Conservation (phyloP, 208 protist species). For the Leishmania arabica region DNA sequence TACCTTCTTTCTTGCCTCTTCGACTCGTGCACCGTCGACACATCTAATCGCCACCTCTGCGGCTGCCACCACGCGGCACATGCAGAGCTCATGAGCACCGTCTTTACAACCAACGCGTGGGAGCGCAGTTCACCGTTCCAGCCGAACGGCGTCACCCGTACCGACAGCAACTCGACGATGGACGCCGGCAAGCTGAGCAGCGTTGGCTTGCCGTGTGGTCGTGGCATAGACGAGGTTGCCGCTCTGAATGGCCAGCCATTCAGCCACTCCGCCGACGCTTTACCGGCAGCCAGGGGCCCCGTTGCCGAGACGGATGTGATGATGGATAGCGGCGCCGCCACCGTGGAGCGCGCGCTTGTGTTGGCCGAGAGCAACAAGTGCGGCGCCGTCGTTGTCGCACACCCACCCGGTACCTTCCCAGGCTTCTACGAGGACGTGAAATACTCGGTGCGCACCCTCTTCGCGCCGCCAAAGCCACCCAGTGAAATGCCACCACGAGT, state of each 20-base stretch:
- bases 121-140: constrained; percentile 10
- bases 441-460: constrained; percentile 67
- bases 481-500: constrained; percentile 61
- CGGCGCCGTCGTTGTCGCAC: not conserved
- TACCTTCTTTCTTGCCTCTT: not conserved
- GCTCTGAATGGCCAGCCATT: not conserved
- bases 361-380: not conserved
- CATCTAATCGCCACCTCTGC: not conserved
- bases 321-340: not conserved
- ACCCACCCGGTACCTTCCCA: constrained; percentile 14
- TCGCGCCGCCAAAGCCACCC: constrained; percentile 67
- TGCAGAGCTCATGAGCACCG: constrained; percentile 13
- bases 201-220: not conserved
- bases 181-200: not conserved
- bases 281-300: not conserved
- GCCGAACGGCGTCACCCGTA: not conserved
- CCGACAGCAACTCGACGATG: not conserved
- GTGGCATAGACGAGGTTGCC: not conserved
- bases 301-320: not conserved
- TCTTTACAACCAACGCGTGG: constrained; percentile 18
- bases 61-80: not conserved
- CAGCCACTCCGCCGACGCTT: not conserved
- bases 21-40: not conserved
- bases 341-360: not conserved
- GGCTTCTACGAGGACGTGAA: constrained; percentile 67